These are phyloP conservation scores for Colletotrichum camelliae DNA, from an alignment of 2,329 filamentous ascomycete genomes.

Conservation along the genomic window DNA sequence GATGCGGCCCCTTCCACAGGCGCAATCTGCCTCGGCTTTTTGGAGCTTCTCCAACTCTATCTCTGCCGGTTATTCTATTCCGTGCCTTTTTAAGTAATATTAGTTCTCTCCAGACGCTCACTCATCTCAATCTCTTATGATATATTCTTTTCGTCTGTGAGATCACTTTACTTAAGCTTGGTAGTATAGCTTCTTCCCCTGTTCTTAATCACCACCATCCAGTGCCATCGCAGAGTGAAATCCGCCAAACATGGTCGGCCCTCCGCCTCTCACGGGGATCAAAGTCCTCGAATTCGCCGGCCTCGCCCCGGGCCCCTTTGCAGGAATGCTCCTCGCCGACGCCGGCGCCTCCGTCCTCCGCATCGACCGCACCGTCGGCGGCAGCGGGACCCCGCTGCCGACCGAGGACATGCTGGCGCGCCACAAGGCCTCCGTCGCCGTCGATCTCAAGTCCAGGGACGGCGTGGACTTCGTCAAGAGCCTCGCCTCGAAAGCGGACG, in stretches of 20 bases:
- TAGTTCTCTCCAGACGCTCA: not conserved
- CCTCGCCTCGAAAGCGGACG: constrained; percentile 69
- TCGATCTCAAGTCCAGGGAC: constrained; percentile 74
- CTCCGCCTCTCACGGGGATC: constrained; percentile 53
- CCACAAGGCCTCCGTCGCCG: constrained; percentile 79
- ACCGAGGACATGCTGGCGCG: constrained; percentile 78
- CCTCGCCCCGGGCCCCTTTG: constrained; percentile 79
- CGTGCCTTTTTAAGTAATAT: not conserved
- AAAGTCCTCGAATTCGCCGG: constrained; percentile 66
- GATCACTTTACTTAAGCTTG: not conserved
- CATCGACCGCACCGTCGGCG: constrained; percentile 71
- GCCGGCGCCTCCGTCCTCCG: constrained; percentile 88
- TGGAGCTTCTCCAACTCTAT: constrained; percentile 13
- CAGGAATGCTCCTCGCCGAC: constrained; percentile 87
- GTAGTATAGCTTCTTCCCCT: not conserved
- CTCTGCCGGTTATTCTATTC: not conserved
- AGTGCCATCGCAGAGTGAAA: not conserved
- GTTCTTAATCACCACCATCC: not conserved
- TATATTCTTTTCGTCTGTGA: not conserved
- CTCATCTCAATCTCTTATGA: not conserved
- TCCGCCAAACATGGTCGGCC: constrained; percentile 35
- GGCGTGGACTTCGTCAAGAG: constrained; percentile 71
- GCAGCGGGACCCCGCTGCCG: constrained; percentile 40
- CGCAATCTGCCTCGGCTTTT: constrained; percentile 18
- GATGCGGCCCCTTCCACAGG: not conserved